These are phyloP conservation scores for Royoungia palumana DNA, from an alignment of 768 basidiomycete genomes.

Conservation along the genomic window DNA sequence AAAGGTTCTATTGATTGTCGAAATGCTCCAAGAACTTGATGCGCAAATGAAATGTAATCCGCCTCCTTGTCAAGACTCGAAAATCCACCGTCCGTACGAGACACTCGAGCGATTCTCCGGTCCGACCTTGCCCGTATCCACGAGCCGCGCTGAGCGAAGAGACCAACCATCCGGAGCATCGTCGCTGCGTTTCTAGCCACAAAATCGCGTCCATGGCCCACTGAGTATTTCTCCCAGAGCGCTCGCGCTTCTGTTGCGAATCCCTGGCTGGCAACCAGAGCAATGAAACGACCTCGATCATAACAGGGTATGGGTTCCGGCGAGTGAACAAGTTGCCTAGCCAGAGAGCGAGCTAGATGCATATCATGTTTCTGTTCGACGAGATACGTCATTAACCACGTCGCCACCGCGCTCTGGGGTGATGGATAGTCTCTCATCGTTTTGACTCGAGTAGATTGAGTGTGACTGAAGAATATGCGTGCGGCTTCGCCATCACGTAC, in stretches of 20 bases:
- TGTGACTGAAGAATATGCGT: conserved; percentile 44
- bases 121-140: conserved; percentile 17
- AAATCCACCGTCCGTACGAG: not conserved
- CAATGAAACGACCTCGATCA: conserved; percentile 50
- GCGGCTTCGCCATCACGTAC: conserved; percentile 35
- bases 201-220: conserved; percentile 36
- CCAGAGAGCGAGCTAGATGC: conserved; percentile 48
- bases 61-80: conserved; percentile 4
- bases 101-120: not conserved
- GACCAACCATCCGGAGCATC: conserved; percentile 43
- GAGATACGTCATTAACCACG: conserved; percentile 54
- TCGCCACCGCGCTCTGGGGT: conserved; percentile 44
- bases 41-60: conserved; percentile 37
- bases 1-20: conserved; percentile 44
- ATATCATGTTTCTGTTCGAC: conserved; percentile 35
- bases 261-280: conserved; percentile 43
- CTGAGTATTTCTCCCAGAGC: conserved; percentile 57
- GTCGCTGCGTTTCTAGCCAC: conserved; percentile 44
- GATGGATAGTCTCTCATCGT: conserved; percentile 43
- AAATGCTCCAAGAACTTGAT: conserved; percentile 45
- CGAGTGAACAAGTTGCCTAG: conserved; percentile 44
- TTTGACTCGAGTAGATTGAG: conserved; percentile 34
- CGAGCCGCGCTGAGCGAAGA: conserved; percentile 33
- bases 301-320: conserved; percentile 40
- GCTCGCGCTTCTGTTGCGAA: conserved; percentile 45